phyloP scores from a whole-genome alignment of 257 asterid species.

The Thymus quinquecostatus region DNA sequence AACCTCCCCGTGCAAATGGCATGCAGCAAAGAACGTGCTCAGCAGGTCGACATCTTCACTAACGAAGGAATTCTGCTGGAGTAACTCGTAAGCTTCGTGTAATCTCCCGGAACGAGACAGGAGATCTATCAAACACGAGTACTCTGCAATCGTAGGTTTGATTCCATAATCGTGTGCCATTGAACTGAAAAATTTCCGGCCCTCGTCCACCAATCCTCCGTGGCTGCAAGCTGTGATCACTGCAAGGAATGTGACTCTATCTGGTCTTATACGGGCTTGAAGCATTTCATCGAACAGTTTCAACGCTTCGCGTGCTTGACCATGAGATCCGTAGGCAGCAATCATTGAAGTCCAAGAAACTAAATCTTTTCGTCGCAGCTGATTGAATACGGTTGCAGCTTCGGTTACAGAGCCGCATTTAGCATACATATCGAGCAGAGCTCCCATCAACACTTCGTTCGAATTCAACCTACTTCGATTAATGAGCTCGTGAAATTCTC shows the following conservation, averaged over 20 bases:
- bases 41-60: conserved; percentile 57
- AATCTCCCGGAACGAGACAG: conserved; percentile 73
- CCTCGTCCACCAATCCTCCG: conserved; percentile 74
- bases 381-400: conserved; percentile 58
- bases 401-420: conserved; percentile 77
- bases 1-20: conserved; percentile 59
- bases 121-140: conserved; percentile 74
- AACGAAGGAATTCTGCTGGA: conserved; percentile 44
- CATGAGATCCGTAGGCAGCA: conserved; percentile 76
- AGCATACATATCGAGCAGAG: conserved; percentile 85
- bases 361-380: conserved; percentile 55
- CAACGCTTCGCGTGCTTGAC: conserved; percentile 66
- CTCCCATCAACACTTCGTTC: conserved; percentile 68
- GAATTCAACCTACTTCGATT: conserved; percentile 45
- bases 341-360: conserved; percentile 89
- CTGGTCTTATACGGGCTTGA: conserved; percentile 51
- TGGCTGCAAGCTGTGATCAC: conserved; percentile 85
- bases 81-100: conserved; percentile 61
- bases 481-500: conserved; percentile 56
- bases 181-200: conserved; percentile 48
- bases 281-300: conserved; percentile 63
- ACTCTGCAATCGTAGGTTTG: conserved; percentile 64
- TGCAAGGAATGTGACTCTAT: conserved; percentile 75
- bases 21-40: conserved; percentile 68
- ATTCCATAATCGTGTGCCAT: conserved; percentile 54